Evolutionary conservation across 2,329 filamentous ascomycete genomes (phyloP).

Genomic region (Mariannaea sp.): DNA sequence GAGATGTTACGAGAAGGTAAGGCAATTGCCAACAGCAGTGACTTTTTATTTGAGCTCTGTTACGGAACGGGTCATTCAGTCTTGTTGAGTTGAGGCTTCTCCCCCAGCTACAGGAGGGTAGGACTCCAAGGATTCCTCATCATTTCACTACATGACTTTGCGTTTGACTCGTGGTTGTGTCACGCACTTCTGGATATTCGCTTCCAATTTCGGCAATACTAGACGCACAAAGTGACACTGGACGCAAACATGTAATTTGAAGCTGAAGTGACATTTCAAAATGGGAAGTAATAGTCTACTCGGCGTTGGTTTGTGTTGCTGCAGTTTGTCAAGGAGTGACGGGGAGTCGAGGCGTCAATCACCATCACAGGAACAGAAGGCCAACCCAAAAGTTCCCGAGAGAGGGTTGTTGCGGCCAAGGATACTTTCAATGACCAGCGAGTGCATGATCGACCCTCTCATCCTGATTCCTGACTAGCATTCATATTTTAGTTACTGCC

Average conservation of each 20-base stretch:
- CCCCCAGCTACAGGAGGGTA: neutral
- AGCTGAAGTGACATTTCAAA: slow-evolving; percentile 14
- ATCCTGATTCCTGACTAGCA: slow-evolving; percentile 7
- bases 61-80: neutral
- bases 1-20: neutral
- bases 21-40: neutral
- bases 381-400: slow-evolving; percentile 1
- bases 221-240: slow-evolving; percentile 12
- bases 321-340: too few species aligned
- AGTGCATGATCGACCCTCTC: slow-evolving; percentile 11
- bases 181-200: slow-evolving; percentile 7
- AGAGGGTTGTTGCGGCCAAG: slow-evolving; percentile 4
- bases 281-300: slow-evolving; percentile 4
- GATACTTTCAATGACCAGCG: neutral
- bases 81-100: neutral
- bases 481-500: slow-evolving; percentile 8
- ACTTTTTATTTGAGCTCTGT: neutral
- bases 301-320: slow-evolving; percentile 2
- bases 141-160: slow-evolving; percentile 18
- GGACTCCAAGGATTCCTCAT: slow-evolving; percentile 1
- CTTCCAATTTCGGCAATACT: slow-evolving; percentile 16
- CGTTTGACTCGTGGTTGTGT: slow-evolving; percentile 22
- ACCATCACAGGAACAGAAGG: neutral
- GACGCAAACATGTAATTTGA: slow-evolving; percentile 11
- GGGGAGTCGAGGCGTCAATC: too few species aligned